A percentile compares a stretch with the other conserved stretches of the same genome.
phyloP scores from a whole-genome alignment of 1,284 basidiomycete species.

The Xerocomus minutiporus region DNA sequence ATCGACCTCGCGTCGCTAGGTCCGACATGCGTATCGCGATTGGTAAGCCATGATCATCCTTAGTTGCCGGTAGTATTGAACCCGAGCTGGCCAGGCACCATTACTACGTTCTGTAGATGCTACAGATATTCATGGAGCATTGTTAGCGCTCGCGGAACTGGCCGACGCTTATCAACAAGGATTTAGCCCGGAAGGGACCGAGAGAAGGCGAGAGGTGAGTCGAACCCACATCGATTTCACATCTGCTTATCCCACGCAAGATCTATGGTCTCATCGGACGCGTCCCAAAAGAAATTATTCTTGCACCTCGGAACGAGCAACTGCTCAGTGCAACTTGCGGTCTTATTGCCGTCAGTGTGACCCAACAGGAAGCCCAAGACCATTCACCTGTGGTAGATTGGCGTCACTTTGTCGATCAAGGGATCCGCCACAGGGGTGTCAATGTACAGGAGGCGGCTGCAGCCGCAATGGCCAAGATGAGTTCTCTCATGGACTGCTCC shows the following conservation, averaged over 20 bases:
- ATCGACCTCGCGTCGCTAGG: constrained; percentile 55
- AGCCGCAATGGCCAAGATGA: constrained; percentile 59
- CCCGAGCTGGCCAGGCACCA: constrained; percentile 40
- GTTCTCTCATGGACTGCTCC: constrained; percentile 62
- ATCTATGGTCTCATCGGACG: constrained; percentile 53
- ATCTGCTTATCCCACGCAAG: constrained; percentile 32
- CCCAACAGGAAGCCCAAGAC: constrained; percentile 45
- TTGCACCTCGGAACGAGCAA: constrained; percentile 69
- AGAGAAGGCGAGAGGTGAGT: constrained; percentile 39
- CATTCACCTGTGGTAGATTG: constrained; percentile 52
- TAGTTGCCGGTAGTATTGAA: constrained; percentile 12
- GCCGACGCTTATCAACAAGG: constrained; percentile 47
- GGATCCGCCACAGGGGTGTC: constrained; percentile 63
- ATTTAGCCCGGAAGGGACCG: constrained; percentile 25
- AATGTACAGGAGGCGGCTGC: constrained; percentile 75
- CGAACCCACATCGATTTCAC: not conserved
- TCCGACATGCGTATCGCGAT: constrained; percentile 44
- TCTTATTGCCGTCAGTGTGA: constrained; percentile 66
- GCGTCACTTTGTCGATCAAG: constrained; percentile 66
- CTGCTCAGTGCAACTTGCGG: constrained; percentile 72
- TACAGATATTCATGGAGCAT: constrained; percentile 76
- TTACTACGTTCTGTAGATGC: constrained; percentile 65
- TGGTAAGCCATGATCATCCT: constrained; percentile 38
- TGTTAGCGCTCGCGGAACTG: constrained; percentile 72
- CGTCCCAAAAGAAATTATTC: constrained; percentile 56